A percentile compares a stretch with the other conserved stretches of the same genome.
Evolutionary conservation across 208 protist genomes (phyloP).

Genomic region (Crithidia brevicula): DNA sequence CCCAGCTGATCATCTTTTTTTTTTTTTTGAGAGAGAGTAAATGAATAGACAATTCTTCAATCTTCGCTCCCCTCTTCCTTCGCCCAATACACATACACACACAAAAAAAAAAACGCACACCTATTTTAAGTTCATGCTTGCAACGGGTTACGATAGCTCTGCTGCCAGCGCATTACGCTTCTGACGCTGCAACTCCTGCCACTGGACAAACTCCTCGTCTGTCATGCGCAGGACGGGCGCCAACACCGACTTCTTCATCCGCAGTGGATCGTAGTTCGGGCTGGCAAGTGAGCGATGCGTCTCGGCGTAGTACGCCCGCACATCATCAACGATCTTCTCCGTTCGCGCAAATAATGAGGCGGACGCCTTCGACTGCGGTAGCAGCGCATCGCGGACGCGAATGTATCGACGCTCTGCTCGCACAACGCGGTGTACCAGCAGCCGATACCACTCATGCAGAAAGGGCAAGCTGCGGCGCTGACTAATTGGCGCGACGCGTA

Average conservation of each 20-base stretch:
- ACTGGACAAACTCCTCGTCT: constrained; percentile 67
- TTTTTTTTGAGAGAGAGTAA: too few species aligned
- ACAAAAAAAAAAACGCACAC: too few species aligned
- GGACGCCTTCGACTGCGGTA: constrained; percentile 37
- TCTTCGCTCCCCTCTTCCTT: too few species aligned
- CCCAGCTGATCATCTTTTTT: too few species aligned
- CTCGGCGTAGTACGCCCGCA: constrained; percentile 73
- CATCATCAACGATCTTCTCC: constrained; percentile 54
- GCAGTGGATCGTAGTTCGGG: constrained; percentile 81
- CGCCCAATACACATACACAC: neutral
- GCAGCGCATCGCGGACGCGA: constrained; percentile 48
- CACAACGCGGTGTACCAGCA: constrained; percentile 69
- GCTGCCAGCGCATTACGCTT: constrained; percentile 58
- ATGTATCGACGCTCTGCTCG: constrained; percentile 81
- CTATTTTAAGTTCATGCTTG: too few species aligned
- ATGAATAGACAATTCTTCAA: too few species aligned
- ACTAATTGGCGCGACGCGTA: constrained; percentile 59
- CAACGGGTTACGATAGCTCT: constrained; percentile 60
- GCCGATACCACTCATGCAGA: constrained; percentile 78
- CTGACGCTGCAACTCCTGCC: constrained; percentile 60
- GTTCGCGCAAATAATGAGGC: constrained; percentile 57
- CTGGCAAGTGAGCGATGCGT: constrained; percentile 77
- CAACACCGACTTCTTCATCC: constrained; percentile 80
- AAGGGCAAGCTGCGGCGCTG: constrained; percentile 78
- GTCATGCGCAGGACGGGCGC: constrained; percentile 80